Percentiles rank a stretch among this genome's conserved stretches.
phyloP scores from a whole-genome alignment of 805 yeast genomes.

The Candida coleopterorum region DNA sequence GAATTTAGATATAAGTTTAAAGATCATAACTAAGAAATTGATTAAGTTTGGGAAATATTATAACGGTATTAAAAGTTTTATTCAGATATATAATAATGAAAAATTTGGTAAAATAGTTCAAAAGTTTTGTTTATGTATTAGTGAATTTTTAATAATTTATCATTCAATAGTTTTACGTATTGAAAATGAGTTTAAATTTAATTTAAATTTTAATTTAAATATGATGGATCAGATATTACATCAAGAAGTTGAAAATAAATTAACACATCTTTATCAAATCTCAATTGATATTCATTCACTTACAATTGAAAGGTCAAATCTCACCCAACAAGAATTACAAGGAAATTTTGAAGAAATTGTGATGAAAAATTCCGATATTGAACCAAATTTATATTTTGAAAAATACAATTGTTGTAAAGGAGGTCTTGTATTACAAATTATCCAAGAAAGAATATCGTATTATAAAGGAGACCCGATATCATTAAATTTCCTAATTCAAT shows the following conservation, averaged over 20 bases:
- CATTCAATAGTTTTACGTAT: conserved; percentile 33
- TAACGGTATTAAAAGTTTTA: conserved; percentile 53
- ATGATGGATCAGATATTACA: conserved; percentile 42
- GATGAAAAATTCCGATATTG: conserved; percentile 1
- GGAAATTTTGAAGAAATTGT: conserved; percentile 42
- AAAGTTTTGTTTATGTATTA: conserved; percentile 58
- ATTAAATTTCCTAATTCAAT: conserved; percentile 42
- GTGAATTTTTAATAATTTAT: conserved; percentile 20
- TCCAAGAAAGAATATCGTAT: conserved; percentile 53
- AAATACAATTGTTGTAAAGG: conserved; percentile 65
- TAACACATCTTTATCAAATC: conserved; percentile 58
- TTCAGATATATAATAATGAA: conserved; percentile 51
- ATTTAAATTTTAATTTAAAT: conserved; percentile 53
- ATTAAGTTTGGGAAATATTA: conserved; percentile 61
- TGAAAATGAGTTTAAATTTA: conserved; percentile 50
- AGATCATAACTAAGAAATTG: conserved; percentile 61
- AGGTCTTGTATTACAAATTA: conserved; percentile 60
- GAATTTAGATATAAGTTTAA: conserved; percentile 67
- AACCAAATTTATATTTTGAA: conserved; percentile 14
- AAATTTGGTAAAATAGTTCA: conserved; percentile 71
- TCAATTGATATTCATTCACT: conserved; percentile 47
- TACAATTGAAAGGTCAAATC: conserved; percentile 30
- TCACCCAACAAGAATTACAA: conserved; percentile 1
- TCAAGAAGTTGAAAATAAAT: conserved; percentile 21
- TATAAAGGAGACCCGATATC: conserved; percentile 65